Base-by-base conservation (phyloP, 768 basidiomycete species). In the Pisolithus albus region DNA sequence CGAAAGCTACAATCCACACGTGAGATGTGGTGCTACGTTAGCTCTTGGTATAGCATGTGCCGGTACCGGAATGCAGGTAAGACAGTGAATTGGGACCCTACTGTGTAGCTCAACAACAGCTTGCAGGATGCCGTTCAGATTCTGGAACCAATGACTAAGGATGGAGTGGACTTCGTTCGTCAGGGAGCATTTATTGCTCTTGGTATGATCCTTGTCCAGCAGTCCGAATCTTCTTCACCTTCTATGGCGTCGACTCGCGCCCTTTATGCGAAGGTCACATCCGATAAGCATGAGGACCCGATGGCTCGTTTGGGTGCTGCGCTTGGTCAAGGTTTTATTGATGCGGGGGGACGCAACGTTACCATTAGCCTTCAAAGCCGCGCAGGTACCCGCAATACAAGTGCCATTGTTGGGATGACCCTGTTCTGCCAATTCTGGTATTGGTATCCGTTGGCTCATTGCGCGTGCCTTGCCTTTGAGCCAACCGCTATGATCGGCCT, bases 391-490 rank as follows among this genome's bases (percentile, higher is more conserved):
- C 80, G 82, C 57, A 95, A 97, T 66, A 94, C 93, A 58, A 89
- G 80, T 44, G 92, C 95, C 2, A 90, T 98, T 56, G 92, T 98
- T 32, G 96, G 96, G n/a, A 93, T 98, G 88, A 84, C 88, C 16
- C 71, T 99, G 64, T 99, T 99, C 75, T 90, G 89, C 62, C 96
- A 99, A 68, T 98, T 99, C 72, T 99, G 96, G 96, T 98, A 98
- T 67, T 99, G 96, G 96, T 99, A 94, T 71, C 96, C 96, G 32
- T 75, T 98, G 24, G 92, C 93, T 13, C 94, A 97, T 62, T 92
- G 88, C 56, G 87, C 89, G 15, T 88, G 86, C 60, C 72, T 99
- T 56, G 86, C 94, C 2, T 97, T 99, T 69, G 87, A 91, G 51
- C 94, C 96, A 3, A 99, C 96, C 13, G 93, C 87, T 8, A 86